Conservation (phyloP, 768 basidiomycete genomes). For the Pisolithus tinctorius region DNA sequence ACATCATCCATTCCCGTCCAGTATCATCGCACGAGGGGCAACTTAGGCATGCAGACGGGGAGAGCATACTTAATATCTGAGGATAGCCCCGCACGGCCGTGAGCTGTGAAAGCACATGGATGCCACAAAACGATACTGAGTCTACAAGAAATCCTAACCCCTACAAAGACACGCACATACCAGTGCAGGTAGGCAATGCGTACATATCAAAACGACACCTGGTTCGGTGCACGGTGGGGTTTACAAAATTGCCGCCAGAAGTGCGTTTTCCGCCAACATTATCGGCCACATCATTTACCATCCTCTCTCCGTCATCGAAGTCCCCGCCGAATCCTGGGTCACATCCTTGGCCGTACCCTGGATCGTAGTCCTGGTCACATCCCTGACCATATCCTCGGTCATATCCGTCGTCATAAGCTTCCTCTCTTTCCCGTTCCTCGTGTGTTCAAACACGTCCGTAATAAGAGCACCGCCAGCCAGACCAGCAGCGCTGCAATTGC, state of each 20-base stretch:
- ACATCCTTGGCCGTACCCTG: conserved; percentile 25
- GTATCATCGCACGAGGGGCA: no score
- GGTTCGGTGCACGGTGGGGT: no score
- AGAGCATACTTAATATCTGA: no score
- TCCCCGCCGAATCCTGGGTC: conserved; percentile 13
- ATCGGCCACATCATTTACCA: conserved; percentile 5
- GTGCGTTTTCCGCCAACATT: background rate
- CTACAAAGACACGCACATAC: no score
- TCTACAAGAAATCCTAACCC: no score
- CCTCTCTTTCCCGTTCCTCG: conserved; percentile 25
- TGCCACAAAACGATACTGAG: no score
- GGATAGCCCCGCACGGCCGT: no score
- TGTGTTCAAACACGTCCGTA: conserved; percentile 43
- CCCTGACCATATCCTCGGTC: conserved; percentile 9
- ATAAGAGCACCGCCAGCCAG: conserved; percentile 59
- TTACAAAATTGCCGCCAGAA: background rate
- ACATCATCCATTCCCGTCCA: no score
- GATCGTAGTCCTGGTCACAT: conserved; percentile 30
- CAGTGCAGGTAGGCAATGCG: no score
- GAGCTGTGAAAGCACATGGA: no score
- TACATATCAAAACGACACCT: no score
- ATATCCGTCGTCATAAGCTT: conserved; percentile 32
- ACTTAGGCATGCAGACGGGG: no score
- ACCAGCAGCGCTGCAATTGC: conserved; percentile 43
- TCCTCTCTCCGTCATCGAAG: conserved; percentile 1